phyloP scores from a whole-genome alignment of 1,284 basidiomycete genomes.

The Ganoderma lucidum region DNA sequence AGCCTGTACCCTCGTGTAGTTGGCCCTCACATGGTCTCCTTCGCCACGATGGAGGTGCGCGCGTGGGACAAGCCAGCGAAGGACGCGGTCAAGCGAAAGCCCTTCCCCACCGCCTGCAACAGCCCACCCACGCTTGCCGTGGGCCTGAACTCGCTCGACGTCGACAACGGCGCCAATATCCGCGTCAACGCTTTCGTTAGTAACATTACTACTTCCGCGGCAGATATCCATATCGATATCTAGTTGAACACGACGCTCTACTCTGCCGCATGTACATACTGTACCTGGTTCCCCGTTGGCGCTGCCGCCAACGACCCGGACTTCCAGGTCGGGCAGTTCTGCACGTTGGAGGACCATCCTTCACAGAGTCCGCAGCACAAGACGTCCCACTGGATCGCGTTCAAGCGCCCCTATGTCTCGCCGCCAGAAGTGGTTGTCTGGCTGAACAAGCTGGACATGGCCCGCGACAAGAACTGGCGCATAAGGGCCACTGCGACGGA shows the following conservation, averaged over 20 bases:
- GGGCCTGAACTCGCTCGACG: not conserved
- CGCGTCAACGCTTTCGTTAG: not conserved
- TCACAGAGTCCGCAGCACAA: not conserved
- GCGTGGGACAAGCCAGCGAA: not conserved
- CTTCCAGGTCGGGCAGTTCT: constrained; percentile 18
- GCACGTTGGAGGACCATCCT: constrained; percentile 1
- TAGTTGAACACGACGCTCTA: not conserved
- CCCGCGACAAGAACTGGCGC: not conserved
- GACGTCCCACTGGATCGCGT: not conserved
- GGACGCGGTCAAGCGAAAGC: not conserved
- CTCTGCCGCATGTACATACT: not conserved
- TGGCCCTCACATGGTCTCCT: not conserved
- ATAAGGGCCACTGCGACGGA: not conserved
- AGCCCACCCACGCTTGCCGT: not conserved
- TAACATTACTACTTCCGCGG: not conserved
- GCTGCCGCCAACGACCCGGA: constrained; percentile 13
- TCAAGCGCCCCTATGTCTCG: not conserved
- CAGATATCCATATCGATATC: not conserved
- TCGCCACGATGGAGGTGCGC: not conserved
- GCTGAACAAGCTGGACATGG: constrained; percentile 1
- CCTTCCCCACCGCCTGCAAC: not conserved
- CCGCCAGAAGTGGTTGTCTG: not conserved
- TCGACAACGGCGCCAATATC: not conserved
- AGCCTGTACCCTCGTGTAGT: not conserved
- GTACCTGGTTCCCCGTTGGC: not conserved